Conservation (phyloP, 495 filamentous ascomycete species). For the Talaromyces wortmannii region DNA sequence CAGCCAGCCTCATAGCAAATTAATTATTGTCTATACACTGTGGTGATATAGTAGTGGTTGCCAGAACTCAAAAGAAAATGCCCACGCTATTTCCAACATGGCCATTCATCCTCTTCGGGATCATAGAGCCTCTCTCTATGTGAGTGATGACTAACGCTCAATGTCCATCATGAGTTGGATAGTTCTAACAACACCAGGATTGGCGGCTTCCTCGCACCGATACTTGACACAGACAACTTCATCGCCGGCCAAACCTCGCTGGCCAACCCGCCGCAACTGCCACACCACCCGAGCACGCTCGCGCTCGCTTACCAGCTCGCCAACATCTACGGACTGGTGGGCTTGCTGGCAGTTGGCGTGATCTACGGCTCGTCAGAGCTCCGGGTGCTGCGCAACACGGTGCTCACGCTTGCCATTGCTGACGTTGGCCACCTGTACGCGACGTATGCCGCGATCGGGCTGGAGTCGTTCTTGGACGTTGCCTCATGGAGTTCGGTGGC, state of each 20-base stretch:
- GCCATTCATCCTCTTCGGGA: conserved; percentile 34
- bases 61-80: conserved; percentile 8
- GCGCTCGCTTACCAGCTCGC: conserved; percentile 56
- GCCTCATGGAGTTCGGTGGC: conserved; percentile 59
- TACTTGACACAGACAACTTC: conserved; percentile 52
- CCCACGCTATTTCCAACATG: conserved; percentile 33
- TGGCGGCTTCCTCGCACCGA: conserved; percentile 46
- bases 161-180: not conserved
- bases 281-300: conserved; percentile 32
- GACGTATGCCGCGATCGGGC: conserved; percentile 53
- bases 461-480: conserved; percentile 43
- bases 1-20: not conserved
- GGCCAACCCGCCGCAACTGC: conserved; percentile 15
- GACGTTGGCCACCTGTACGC: conserved; percentile 66
- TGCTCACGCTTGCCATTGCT: conserved; percentile 56
- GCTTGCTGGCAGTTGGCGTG: conserved; percentile 51
- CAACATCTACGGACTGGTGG: conserved; percentile 62
- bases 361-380: conserved; percentile 57
- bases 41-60: not conserved
- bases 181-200: conserved; percentile 26
- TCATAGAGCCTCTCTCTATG: conserved; percentile 65
- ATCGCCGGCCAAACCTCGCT: conserved; percentile 50
- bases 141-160: conserved; percentile 23
- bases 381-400: conserved; percentile 59
- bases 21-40: not conserved